These are phyloP conservation scores for Lactifluus rugatus DNA, from an alignment of 768 basidiomycete species.

Conservation along the genomic window DNA sequence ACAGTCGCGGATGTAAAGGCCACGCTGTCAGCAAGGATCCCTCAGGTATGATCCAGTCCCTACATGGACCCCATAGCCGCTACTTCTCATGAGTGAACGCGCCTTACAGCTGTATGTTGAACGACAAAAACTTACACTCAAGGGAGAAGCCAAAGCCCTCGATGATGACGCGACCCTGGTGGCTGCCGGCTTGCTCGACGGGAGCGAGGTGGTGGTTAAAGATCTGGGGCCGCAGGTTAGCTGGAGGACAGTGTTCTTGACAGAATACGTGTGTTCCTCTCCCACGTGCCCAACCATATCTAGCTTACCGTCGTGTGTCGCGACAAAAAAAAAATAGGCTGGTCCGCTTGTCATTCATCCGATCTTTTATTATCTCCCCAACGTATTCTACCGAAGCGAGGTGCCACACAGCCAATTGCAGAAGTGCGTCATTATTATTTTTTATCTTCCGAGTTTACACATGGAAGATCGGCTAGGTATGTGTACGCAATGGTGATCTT, in stretches of 20 bases:
- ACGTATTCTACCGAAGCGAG: conserved; percentile 55
- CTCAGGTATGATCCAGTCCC: conserved; percentile 31
- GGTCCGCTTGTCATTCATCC: conserved; percentile 91
- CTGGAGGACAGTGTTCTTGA: conserved; percentile 82
- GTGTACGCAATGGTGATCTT: conserved; percentile 67
- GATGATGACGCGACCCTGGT: conserved; percentile 53
- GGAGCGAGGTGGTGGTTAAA: conserved; percentile 65
- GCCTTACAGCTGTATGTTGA: conserved; percentile 51
- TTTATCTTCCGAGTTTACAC: neutral
- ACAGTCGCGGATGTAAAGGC: conserved; percentile 64
- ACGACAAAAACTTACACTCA: conserved; percentile 65
- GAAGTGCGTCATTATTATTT: conserved; percentile 37
- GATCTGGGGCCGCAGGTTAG: conserved; percentile 86
- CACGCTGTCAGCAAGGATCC: conserved; percentile 46
- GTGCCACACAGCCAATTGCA: conserved; percentile 73
- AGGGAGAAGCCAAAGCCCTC: conserved; percentile 51
- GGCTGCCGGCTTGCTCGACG: conserved; percentile 47
- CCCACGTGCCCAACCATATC: neutral
- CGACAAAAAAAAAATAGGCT: conserved; percentile 35
- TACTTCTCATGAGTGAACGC: neutral
- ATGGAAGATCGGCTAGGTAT: conserved; percentile 33
- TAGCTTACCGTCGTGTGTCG: neutral
- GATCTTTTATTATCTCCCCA: conserved; percentile 62
- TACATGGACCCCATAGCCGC: neutral
- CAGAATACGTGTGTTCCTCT: conserved; percentile 77